phyloP scores from a whole-genome alignment of 2,329 filamentous ascomycete species.

The Saccharata proteae region DNA sequence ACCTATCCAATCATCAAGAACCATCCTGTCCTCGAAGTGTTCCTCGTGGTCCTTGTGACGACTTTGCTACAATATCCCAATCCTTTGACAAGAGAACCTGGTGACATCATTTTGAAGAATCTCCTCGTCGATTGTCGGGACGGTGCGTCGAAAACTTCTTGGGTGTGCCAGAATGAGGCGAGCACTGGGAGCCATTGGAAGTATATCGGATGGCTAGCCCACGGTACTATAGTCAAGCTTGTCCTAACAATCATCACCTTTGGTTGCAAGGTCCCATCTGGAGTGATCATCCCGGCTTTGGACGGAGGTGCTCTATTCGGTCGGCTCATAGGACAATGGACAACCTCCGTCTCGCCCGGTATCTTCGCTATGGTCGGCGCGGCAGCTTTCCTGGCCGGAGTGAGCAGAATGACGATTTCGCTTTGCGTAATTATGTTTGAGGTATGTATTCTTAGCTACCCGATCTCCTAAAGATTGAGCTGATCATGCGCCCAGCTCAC shows the following conservation, averaged over 20 bases:
- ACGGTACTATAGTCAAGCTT: conserved; percentile 43
- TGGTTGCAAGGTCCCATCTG: conserved; percentile 47
- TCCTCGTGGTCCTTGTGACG: conserved; percentile 41
- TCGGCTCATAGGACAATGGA: conserved; percentile 37
- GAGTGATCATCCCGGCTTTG: conserved; percentile 48
- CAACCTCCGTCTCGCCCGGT: conserved; percentile 39
- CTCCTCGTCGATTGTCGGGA: conserved; percentile 43
- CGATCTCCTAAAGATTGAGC: background rate
- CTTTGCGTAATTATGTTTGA: conserved; percentile 51
- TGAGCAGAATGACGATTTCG: conserved; percentile 46
- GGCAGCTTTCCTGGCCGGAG: conserved; percentile 46
- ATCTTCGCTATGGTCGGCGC: conserved; percentile 51
- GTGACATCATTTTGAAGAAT: conserved; percentile 44
- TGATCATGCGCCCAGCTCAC: conserved; percentile 29
- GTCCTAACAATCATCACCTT: conserved; percentile 47
- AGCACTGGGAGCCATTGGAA: conserved; percentile 16
- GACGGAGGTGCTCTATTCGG: conserved; percentile 48
- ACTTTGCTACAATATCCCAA: conserved; percentile 46
- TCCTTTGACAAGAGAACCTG: conserved; percentile 41
- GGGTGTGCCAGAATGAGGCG: conserved; percentile 41
- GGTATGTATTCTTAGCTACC: conserved; percentile 2
- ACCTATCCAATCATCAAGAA: conserved; percentile 40
- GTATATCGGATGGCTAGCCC: conserved; percentile 41
- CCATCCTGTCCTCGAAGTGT: conserved; percentile 44
- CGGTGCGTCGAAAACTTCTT: conserved; percentile 23